Evolutionary conservation across 2,329 filamentous ascomycete genomes (phyloP).

Genomic region (Ophiostoma montium): DNA sequence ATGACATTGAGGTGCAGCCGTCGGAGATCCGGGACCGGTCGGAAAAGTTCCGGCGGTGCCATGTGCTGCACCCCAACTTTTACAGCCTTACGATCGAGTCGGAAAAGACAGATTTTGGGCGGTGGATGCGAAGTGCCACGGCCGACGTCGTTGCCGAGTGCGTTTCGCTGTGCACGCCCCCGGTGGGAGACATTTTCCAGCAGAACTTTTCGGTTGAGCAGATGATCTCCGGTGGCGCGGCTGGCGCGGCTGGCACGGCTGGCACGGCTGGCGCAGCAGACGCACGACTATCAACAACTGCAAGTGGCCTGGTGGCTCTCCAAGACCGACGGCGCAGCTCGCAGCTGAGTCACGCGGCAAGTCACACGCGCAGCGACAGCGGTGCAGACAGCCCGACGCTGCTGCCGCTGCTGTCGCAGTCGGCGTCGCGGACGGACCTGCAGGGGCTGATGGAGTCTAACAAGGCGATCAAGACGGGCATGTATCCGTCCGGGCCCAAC

Average conservation of each 20-base stretch:
- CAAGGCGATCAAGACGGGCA: constrained; percentile 39
- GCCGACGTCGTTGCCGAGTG: constrained; percentile 71
- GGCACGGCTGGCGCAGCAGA: too few species aligned
- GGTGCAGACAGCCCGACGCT: constrained; percentile 49
- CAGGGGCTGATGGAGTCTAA: constrained; percentile 48
- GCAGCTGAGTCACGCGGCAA: constrained; percentile 37
- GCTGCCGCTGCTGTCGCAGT: constrained; percentile 30
- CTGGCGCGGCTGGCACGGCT: too few species aligned
- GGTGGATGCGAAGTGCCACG: constrained; percentile 68
- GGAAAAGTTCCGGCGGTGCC: constrained; percentile 57
- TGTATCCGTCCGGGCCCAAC: constrained; percentile 41
- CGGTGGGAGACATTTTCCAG: constrained; percentile 11
- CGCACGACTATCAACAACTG: constrained; percentile 15
- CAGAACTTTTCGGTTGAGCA: neutral
- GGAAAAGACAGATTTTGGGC: constrained; percentile 59
- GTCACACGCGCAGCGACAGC: constrained; percentile 23
- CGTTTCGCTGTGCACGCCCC: constrained; percentile 46
- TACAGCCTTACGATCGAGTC: constrained; percentile 67
- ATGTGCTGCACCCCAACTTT: constrained; percentile 73
- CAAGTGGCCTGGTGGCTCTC: constrained; percentile 24
- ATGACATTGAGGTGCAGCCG: constrained; percentile 66
- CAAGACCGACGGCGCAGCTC: constrained; percentile 27
- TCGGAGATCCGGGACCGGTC: constrained; percentile 63
- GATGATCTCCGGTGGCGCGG: too few species aligned
- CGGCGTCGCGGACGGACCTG: constrained; percentile 37